Base-by-base conservation (phyloP, 495 filamentous ascomycete species). In the Penicillium waksmanii region DNA sequence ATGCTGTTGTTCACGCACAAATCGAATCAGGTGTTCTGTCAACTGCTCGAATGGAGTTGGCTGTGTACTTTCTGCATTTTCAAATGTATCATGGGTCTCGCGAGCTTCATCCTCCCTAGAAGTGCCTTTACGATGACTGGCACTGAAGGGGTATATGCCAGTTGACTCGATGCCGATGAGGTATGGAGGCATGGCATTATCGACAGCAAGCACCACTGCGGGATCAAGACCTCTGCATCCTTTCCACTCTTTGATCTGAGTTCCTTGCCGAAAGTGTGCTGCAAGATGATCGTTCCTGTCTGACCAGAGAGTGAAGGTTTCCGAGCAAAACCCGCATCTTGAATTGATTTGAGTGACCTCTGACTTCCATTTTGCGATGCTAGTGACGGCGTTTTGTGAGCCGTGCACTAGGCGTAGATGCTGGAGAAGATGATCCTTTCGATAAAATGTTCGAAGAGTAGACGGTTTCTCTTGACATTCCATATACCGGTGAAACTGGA, bases 391-490 rank as follows among this genome's bases (percentile, higher is more conserved):
- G n/a, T 25, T 27, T 27, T 48, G 19, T 15, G 46, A 25, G 21
- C 80, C 73, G 69, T 92, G 90, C 23, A 92, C 84, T 5, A 92
- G 78, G 34, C 86, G 83, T 21, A 93, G 68, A 63, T 93, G 90
- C 63, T 93, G 90, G 11, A 86, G 75, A 2, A 93, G 77, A 68
- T 93, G 90, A 64, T 93, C 90, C 72, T 92, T 93, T 15, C 90
- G 82, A 60, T 90, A 91, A 68, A 91, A 92, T 7, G 88, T 90
- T 6, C 88, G 82, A 51, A 88, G 83, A 15, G 54, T 13, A 23
- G 31, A 15, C 15, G 54, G 80, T 19, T 87, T 82, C 62, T 87
- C 85, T 51, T 84, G 82, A 61, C 89, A 93, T 27, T 79, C 71
- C 1, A 77, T 73, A 68, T 85, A 83, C 61, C 86, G 85, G 70